A percentile compares a stretch with the other conserved stretches of the same genome.
Conservation (phyloP, 1,139 yeast species). For the Suzukiozyma palmioleophila region DNA sequence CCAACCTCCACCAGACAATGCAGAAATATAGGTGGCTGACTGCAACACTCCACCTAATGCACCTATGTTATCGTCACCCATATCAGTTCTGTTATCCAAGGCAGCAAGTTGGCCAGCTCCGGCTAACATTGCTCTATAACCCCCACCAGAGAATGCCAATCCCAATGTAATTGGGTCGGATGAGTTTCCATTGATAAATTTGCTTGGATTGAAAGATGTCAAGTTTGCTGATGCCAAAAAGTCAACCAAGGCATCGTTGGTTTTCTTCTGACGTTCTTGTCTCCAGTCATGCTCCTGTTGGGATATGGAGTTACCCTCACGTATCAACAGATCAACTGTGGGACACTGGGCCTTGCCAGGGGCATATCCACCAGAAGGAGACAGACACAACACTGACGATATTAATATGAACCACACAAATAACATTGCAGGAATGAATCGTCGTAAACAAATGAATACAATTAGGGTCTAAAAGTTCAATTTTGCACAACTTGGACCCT, state of each 20-base stretch:
- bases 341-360: constrained; percentile 64
- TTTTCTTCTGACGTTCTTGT: constrained; percentile 44
- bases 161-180: constrained; percentile 51
- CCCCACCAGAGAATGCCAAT: constrained; percentile 86
- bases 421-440: not conserved
- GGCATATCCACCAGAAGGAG: constrained; percentile 53
- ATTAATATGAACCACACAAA: not conserved
- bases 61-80: constrained; percentile 41
- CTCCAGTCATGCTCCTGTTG: constrained; percentile 38
- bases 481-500: no score
- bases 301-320: constrained; percentile 36
- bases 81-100: constrained; percentile 66
- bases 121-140: constrained; percentile 82
- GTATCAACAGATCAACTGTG: constrained; percentile 20
- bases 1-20: constrained; percentile 41
- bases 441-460: not conserved
- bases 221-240: constrained; percentile 58
- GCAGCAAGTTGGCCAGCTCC: constrained; percentile 91
- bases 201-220: constrained; percentile 51
- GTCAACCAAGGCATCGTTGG: constrained; percentile 49
- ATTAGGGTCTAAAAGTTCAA: no score
- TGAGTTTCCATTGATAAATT: constrained; percentile 33
- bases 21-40: constrained; percentile 32
- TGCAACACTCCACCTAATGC: constrained; percentile 37
- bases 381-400: not conserved